These are phyloP conservation scores for Apiotrichum porosum DNA, from an alignment of 1,284 basidiomycete genomes.

Conservation along the genomic window DNA sequence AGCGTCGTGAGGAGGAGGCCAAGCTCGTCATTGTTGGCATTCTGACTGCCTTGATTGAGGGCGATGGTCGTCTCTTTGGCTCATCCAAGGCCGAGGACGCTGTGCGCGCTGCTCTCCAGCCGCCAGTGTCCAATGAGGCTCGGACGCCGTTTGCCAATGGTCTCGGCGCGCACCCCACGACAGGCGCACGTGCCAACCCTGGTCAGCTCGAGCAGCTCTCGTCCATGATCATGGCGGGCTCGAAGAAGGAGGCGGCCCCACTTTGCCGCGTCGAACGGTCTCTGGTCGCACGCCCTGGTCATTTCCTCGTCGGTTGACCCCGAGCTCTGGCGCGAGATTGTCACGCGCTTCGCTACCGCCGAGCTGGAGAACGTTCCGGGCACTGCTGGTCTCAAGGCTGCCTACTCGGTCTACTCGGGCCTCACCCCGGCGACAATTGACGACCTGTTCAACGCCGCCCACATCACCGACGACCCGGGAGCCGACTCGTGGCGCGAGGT, in stretches of 20 bases:
- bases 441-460: slow-evolving; percentile 30
- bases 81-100: slow-evolving; percentile 68
- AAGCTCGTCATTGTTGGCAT: slow-evolving; percentile 71
- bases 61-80: slow-evolving; percentile 77
- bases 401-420: slow-evolving; percentile 82
- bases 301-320: slow-evolving; percentile 91
- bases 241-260: slow-evolving; percentile 81
- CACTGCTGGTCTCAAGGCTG: slow-evolving; percentile 57
- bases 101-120: slow-evolving; percentile 61
- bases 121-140: slow-evolving; percentile 36
- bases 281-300: slow-evolving; percentile 96
- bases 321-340: slow-evolving; percentile 87
- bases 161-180: slow-evolving; percentile 15
- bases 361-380: slow-evolving; percentile 58
- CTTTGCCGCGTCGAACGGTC: slow-evolving; percentile 76
- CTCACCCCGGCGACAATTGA: slow-evolving; percentile 23
- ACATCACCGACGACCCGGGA: slow-evolving; percentile 34
- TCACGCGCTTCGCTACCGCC: slow-evolving; percentile 74
- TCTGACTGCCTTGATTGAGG: slow-evolving; percentile 72
- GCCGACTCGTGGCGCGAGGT: slow-evolving; percentile 75
- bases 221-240: slow-evolving; percentile 70
- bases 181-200: slow-evolving; percentile 51
- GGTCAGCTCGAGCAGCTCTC: slow-evolving; percentile 67
- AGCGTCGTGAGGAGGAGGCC: slow-evolving; percentile 65
- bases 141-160: slow-evolving; percentile 22